Percentiles rank a stretch among this genome's conserved stretches.
These are phyloP conservation scores for Aspergillus funiculosus DNA, from an alignment of 495 filamentous ascomycete species.

Conservation along the genomic window DNA sequence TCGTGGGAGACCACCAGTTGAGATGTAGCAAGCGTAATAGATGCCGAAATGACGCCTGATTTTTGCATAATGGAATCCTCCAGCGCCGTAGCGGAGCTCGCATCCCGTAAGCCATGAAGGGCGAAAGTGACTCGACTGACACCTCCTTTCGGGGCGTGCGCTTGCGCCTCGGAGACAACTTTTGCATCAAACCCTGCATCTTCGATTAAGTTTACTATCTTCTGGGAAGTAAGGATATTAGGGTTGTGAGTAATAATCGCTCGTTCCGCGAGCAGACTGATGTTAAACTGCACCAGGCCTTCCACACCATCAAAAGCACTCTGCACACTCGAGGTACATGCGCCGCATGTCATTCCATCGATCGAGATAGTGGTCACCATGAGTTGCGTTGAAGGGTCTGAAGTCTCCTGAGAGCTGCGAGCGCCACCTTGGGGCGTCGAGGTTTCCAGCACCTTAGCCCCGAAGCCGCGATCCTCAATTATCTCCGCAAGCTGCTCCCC, in stretches of 20 bases:
- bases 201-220: constrained; percentile 59
- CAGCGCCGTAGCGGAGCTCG: constrained; percentile 60
- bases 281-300: constrained; percentile 81
- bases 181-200: constrained; percentile 86
- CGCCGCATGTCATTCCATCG: constrained; percentile 94
- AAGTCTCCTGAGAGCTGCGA: constrained; percentile 19
- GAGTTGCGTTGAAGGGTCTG: constrained; percentile 38
- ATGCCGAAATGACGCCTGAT: constrained; percentile 65
- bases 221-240: constrained; percentile 55
- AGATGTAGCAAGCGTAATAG: constrained; percentile 62
- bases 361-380: constrained; percentile 76
- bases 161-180: constrained; percentile 50
- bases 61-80: constrained; percentile 60
- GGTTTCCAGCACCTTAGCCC: constrained; percentile 65
- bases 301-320: constrained; percentile 70
- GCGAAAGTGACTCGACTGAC: constrained; percentile 61
- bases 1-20: constrained; percentile 65
- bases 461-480: constrained; percentile 91
- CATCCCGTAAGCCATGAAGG: constrained; percentile 72
- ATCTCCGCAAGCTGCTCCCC: constrained; percentile 74
- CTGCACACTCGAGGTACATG: constrained; percentile 88
- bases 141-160: constrained; percentile 25
- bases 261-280: constrained; percentile 86
- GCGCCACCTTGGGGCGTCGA: constrained; percentile 18
- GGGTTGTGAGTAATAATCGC: constrained; percentile 85